These are phyloP conservation scores for Exophiala sp. DNA, from an alignment of 2,329 filamentous ascomycete species.

Conservation along the genomic window DNA sequence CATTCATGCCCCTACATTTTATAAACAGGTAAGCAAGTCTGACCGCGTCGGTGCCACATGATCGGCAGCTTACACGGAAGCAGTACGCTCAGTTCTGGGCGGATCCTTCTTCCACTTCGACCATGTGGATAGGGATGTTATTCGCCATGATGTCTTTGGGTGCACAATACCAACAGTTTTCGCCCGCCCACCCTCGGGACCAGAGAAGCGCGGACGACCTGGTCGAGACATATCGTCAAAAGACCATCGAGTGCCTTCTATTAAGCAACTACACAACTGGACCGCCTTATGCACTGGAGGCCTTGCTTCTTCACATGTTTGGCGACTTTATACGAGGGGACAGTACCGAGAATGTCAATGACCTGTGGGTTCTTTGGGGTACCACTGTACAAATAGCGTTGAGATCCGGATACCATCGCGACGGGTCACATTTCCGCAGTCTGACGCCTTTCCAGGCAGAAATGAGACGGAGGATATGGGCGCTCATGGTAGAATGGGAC, in stretches of 20 bases:
- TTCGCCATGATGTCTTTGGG: slow-evolving; percentile 44
- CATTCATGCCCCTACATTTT: slow-evolving; percentile 23
- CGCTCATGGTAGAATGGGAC: slow-evolving; percentile 49
- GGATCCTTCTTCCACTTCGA: slow-evolving; percentile 42
- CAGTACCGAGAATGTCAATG: slow-evolving; percentile 50
- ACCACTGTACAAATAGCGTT: slow-evolving; percentile 54
- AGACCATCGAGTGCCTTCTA: slow-evolving; percentile 49
- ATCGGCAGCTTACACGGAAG: slow-evolving; percentile 55
- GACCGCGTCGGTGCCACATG: slow-evolving; percentile 54
- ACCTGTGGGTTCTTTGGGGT: slow-evolving; percentile 45
- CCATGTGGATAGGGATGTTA: slow-evolving; percentile 49
- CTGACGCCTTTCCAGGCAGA: slow-evolving; percentile 53
- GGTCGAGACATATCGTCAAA: slow-evolving; percentile 31
- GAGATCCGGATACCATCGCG: slow-evolving; percentile 57
- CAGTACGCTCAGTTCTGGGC: slow-evolving; percentile 50
- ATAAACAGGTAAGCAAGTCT: slow-evolving; percentile 38
- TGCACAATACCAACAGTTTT: slow-evolving; percentile 18
- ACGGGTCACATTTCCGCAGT: slow-evolving; percentile 49
- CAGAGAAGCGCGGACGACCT: slow-evolving; percentile 16
- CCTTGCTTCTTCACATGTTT: slow-evolving; percentile 51
- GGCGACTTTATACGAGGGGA: slow-evolving; percentile 48
- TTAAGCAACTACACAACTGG: slow-evolving; percentile 38
- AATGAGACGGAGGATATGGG: slow-evolving; percentile 43
- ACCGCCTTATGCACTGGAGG: slow-evolving; percentile 30
- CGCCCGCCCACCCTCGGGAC: slow-evolving; percentile 7